Conservation (phyloP, 441 rosid species). For the Adansonia rubrostipa region DNA sequence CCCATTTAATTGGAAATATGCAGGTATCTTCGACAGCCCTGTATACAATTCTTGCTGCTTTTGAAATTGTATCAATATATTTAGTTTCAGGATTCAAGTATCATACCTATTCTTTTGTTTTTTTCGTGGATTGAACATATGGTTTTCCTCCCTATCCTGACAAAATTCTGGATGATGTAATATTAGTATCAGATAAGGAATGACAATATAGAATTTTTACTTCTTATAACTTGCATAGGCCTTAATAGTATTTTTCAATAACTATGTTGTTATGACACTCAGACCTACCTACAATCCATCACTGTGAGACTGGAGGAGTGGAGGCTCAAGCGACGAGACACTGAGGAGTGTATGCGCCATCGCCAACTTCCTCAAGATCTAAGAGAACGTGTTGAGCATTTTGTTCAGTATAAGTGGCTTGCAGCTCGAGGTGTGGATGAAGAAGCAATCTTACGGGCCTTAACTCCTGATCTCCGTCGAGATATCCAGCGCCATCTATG, state of each 20-base stretch:
- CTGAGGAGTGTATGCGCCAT: constrained; percentile 96
- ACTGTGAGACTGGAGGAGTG: constrained; percentile 93
- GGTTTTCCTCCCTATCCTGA: background rate
- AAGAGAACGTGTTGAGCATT: constrained; percentile 64
- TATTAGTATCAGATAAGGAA: background rate
- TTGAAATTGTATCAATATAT: background rate
- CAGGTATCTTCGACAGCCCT: constrained; percentile 54
- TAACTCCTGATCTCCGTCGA: constrained; percentile 79
- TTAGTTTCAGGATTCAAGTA: background rate
- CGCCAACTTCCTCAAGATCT: constrained; percentile 77
- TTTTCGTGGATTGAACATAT: background rate
- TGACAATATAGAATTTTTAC: background rate
- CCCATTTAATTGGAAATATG: constrained; percentile 93
- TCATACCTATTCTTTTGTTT: background rate
- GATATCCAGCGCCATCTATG: constrained; percentile 89
- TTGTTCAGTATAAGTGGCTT: constrained; percentile 86
- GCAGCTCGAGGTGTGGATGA: constrained; percentile 88
- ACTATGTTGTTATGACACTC: constrained; percentile 4
- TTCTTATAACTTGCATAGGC: background rate
- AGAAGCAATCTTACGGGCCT: constrained; percentile 67
- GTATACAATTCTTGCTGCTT: background rate
- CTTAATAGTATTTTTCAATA: background rate
- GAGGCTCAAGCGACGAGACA: constrained; percentile 87
- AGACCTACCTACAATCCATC: constrained; percentile 93
- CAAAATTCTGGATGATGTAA: background rate